phyloP scores from a whole-genome alignment of 176 grass and related monocot species.

The Cenchrus purpureus region DNA sequence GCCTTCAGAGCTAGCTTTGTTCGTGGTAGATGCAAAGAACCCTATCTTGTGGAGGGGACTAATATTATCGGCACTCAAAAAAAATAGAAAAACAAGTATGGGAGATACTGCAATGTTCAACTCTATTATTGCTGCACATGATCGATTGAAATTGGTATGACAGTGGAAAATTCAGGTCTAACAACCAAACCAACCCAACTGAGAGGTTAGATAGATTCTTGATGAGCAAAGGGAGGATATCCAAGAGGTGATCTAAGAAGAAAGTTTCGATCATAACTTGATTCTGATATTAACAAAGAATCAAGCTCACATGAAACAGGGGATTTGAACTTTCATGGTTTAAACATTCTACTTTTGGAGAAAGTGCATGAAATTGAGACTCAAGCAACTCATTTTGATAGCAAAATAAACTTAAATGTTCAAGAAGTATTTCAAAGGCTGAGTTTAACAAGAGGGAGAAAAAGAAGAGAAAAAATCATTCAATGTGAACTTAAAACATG shows the following conservation, averaged over 20 bases:
- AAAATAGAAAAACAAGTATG: not conserved
- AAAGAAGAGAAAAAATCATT: too few species aligned
- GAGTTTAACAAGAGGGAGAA: too few species aligned
- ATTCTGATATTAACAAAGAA: not conserved
- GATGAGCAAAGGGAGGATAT: not conserved
- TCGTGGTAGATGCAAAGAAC: too few species aligned
- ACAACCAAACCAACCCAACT: not conserved
- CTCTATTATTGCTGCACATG: not conserved
- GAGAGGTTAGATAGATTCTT: not conserved
- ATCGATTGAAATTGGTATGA: not conserved
- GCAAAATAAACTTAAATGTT: too few species aligned
- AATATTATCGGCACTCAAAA: not conserved
- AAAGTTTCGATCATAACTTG: not conserved
- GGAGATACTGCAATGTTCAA: not conserved
- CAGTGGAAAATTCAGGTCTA: not conserved
- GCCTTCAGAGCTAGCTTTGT: too few species aligned
- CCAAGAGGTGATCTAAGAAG: not conserved
- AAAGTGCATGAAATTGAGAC: too few species aligned
- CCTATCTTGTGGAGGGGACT: too few species aligned
- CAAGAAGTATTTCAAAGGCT: too few species aligned
- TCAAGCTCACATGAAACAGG: not conserved
- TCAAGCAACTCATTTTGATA: too few species aligned
- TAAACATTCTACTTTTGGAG: too few species aligned
- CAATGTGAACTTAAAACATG: too few species aligned
- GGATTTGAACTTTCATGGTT: too few species aligned